Evolutionary conservation across 805 yeast species (phyloP), one percentile per base, ranked within the genome.

Genomic region (Monosporozyma servazzii): DNA sequence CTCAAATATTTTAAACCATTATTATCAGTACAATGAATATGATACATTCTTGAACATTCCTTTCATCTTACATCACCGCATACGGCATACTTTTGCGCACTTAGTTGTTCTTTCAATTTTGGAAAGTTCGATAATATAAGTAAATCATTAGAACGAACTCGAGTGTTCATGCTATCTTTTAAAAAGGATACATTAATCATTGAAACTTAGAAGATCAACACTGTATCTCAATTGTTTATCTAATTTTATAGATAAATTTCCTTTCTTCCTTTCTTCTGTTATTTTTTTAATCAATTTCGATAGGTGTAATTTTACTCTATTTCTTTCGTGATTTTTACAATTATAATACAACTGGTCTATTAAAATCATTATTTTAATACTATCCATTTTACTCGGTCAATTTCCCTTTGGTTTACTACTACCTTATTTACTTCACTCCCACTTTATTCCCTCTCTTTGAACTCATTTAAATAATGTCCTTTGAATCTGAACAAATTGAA

Each of bases 401-500:
- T 37, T 37, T 37, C 23, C 45, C 46, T 48, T 41, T 48, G 51
- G 51, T 51, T 48, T 48, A 36, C 54, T 51, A 48, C 50, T 29
- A 20, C 33, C 11, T 21, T 15, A 20, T 17, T 33, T 10, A 17
- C n/a, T 5, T 23, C 15, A 15, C 43, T 33, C 42, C 21, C 47
- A 7, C 15, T 42, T 41, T 18, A 39, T 8, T 37, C 41, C 41
- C 30, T 7, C 30, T 33, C 13, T 36, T n/a, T 36, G 10, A 21
- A 36, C 31, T 29, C 8, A 17, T 41, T 36, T 41, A 21, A 21
- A 37, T 5, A 23, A 51, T 51, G 54, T 45, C 54, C 9, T 15
- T 29, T 21, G 41, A 43, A 27, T 43, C 37, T 25, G 53, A 51
- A 47, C 23, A 33, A 9, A 21, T 39, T 3, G 17, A 37, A 27